Percentiles rank a stretch among this genome's conserved stretches.
phyloP scores from a whole-genome alignment of 345 rosid species.

The Moringa oleifera region DNA sequence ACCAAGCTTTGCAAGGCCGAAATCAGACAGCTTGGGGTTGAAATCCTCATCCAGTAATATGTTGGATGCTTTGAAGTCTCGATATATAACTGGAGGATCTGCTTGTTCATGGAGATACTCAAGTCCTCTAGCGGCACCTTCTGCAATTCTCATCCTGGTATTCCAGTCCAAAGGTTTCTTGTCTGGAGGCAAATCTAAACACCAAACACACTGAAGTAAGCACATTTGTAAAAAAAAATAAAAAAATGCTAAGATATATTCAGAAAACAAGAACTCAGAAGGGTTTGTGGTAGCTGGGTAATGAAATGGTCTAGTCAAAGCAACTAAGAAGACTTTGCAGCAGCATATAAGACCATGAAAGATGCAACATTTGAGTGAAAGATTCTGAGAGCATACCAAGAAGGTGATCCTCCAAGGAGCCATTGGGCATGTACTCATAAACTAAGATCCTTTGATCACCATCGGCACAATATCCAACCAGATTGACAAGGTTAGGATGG shows the following conservation, averaged over 20 bases:
- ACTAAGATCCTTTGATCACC: slow-evolving; percentile 73
- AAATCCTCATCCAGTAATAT: slow-evolving; percentile 54
- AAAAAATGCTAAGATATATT: background rate
- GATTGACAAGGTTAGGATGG: slow-evolving; percentile 60
- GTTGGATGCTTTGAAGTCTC: slow-evolving; percentile 76
- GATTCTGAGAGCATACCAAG: slow-evolving; percentile 40
- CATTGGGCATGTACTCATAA: slow-evolving; percentile 64
- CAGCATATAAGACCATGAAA: too few relatives aligned
- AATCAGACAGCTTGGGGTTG: slow-evolving; percentile 75
- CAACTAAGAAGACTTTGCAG: too few relatives aligned
- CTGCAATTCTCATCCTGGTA: slow-evolving; percentile 64
- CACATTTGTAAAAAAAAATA: too few relatives aligned
- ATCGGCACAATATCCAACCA: slow-evolving; percentile 75
- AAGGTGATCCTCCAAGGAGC: slow-evolving; percentile 76
- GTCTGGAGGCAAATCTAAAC: slow-evolving; percentile 35
- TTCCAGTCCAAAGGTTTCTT: slow-evolving; percentile 62
- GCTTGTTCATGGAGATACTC: slow-evolving; percentile 78
- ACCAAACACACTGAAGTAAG: slow-evolving; percentile 3
- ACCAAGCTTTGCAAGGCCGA: slow-evolving; percentile 81
- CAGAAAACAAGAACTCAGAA: too few relatives aligned
- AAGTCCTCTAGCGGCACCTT: slow-evolving; percentile 78
- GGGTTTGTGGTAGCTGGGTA: too few relatives aligned
- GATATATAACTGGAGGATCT: slow-evolving; percentile 70
- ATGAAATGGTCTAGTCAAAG: too few relatives aligned
- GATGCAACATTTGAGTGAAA: too few relatives aligned